phyloP scores from a whole-genome alignment of 2,329 filamentous ascomycete genomes.

The Thielaviopsis euricoi region DNA sequence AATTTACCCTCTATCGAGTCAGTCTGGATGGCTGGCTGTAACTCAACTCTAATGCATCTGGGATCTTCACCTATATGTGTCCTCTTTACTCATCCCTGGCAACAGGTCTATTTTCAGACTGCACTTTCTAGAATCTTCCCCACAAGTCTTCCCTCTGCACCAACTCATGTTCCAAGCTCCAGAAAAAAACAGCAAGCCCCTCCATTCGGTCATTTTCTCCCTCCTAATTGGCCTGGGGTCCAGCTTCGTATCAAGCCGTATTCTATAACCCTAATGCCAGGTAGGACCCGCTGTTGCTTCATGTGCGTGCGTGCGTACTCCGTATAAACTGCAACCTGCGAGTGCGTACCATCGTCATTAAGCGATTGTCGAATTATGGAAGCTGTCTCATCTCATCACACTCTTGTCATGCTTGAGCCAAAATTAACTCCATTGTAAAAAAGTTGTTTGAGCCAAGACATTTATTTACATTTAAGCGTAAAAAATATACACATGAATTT shows the following conservation, averaged over 20 bases:
- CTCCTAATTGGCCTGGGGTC: too few relatives aligned
- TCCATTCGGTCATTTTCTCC: too few relatives aligned
- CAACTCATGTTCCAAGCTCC: neutral
- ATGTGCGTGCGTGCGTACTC: too few relatives aligned
- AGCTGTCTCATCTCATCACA: neutral
- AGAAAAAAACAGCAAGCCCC: too few relatives aligned
- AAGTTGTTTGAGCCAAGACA: neutral
- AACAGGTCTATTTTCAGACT: slow-evolving; percentile 6
- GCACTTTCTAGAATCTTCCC: slow-evolving; percentile 9
- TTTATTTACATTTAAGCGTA: too few relatives aligned
- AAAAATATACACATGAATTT: neutral
- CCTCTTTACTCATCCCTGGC: slow-evolving; percentile 3
- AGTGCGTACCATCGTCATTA: neutral
- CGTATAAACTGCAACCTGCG: neutral
- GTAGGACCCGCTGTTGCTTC: too few relatives aligned
- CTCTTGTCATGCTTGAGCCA: neutral
- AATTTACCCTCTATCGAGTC: neutral
- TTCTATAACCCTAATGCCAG: neutral
- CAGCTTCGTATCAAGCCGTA: too few relatives aligned
- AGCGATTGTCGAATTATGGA: neutral
- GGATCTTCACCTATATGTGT: slow-evolving; percentile 7
- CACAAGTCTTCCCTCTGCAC: neutral
- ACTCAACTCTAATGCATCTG: neutral
- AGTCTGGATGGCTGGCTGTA: neutral
- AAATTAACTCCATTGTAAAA: neutral